Base-by-base conservation (phyloP, 805 yeast genomes). In the Zygosaccharomyces gambellarensis region DNA sequence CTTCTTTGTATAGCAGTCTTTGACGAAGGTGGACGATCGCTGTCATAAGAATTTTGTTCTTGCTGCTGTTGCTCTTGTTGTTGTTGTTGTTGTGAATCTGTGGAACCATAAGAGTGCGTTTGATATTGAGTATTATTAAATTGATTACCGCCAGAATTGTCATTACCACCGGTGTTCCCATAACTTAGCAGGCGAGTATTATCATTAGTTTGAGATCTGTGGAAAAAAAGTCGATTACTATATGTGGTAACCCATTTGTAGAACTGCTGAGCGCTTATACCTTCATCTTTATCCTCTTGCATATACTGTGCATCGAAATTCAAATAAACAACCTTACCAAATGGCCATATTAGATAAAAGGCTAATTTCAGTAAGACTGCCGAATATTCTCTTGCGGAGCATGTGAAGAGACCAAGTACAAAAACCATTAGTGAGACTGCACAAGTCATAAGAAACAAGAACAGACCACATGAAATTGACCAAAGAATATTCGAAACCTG, bases 261-360 rank as follows among this genome's bases (percentile, higher is more conserved):
- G 63, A 88, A 94, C 66, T 90, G 97, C 17, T 83, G 81, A 7
- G 89, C 73, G 4, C 90, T 79, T 30, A 92, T 78, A 17, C 98
- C 98, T 60, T 87, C 95, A 58, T 90, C 82, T 42, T 83, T 86
- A 66, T 92, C 99, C 67, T 92, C 98, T 39, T 78, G 77, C 40
- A 87, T 69, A 64, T 92, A 94, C 57, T 85, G 83, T 51, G 86
- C 83, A 59, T 89, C 97, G 52, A 81, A 82, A 51, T 76, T 78
- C 53, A 92, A 73, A 49, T 88, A 79, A 3, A 94, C 94, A 57
- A 88, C 82, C 59, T 85, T 88, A 3, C 98, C 98, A 72, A 92
- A 94, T 3, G 99, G 99, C 67, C 75, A 78, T 22, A 87, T 69
- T 62, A 90, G 72, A 62, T 87, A 94, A n/a, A 68, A 68, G 1